Evolutionary conservation across 441 rosid genomes (phyloP).

Genomic region (Erodium texanum): DNA sequence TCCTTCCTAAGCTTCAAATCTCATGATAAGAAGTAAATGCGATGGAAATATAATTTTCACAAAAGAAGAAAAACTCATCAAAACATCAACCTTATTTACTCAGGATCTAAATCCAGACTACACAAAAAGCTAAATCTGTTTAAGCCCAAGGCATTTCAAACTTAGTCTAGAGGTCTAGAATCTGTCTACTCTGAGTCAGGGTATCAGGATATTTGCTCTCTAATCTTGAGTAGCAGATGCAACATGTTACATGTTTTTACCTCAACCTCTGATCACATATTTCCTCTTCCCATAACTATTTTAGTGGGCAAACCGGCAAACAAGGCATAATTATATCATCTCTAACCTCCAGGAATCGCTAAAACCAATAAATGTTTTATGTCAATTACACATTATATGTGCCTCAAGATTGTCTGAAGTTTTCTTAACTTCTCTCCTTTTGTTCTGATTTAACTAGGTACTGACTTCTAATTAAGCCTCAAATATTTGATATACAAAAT

Average conservation of each 20-base stretch:
- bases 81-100: not conserved
- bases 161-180: not conserved
- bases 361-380: no score
- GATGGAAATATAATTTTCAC: not conserved
- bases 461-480: not conserved
- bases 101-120: not conserved
- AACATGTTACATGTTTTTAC: not conserved
- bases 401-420: not conserved
- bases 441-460: not conserved
- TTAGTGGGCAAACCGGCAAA: not conserved
- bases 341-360: not conserved
- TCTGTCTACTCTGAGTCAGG: not conserved
- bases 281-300: not conserved
- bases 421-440: not conserved
- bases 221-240: not conserved
- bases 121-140: not conserved
- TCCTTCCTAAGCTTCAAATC: slow-evolving; percentile 1
- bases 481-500: no score
- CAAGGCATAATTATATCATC: not conserved
- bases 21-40: not conserved
- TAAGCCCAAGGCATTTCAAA: not conserved
- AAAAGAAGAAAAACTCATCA: not conserved
- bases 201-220: not conserved
- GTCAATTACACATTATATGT: not conserved
- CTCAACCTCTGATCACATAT: not conserved